A percentile compares a stretch with the other conserved stretches of the same genome.
phyloP scores from a whole-genome alignment of 257 asterid genomes.

The Solanum boliviense region DNA sequence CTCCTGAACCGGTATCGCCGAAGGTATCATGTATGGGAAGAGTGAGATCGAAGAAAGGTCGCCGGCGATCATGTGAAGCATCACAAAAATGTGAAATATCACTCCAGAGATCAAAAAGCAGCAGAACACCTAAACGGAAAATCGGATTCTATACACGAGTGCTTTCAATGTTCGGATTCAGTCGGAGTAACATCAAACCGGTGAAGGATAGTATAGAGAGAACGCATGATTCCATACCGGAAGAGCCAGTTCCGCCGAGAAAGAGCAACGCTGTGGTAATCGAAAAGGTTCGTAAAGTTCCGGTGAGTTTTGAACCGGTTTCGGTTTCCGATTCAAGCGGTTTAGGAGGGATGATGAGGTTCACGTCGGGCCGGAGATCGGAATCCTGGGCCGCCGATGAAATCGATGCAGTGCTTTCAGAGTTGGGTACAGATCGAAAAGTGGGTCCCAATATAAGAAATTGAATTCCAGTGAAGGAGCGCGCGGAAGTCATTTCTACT shows the following conservation, averaged over 20 bases:
- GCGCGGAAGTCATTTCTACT: not conserved
- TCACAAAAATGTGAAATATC: constrained; percentile 21
- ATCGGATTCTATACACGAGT: constrained; percentile 41
- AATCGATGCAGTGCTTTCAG: constrained; percentile 19
- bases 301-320: constrained; percentile 18
- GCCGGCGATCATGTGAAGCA: constrained; percentile 41
- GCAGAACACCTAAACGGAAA: constrained; percentile 19
- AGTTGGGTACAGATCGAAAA: constrained; percentile 11
- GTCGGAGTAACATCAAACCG: constrained; percentile 18
- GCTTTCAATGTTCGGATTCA: constrained; percentile 33
- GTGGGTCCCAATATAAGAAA: constrained; percentile 13
- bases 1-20: constrained; percentile 77
- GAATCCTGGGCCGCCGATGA: constrained; percentile 43
- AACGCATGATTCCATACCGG: constrained; percentile 12
- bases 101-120: constrained; percentile 16
- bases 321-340: constrained; percentile 38
- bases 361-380: constrained; percentile 65
- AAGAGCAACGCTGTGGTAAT: constrained; percentile 21
- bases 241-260: constrained; percentile 18
- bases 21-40: constrained; percentile 93
- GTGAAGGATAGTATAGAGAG: constrained; percentile 18
- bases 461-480: constrained; percentile 1
- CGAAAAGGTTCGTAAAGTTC: constrained; percentile 9
- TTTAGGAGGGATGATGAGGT: constrained; percentile 60
- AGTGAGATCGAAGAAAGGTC: constrained; percentile 70